Evolutionary conservation across 2,329 filamentous ascomycete genomes (phyloP).

Genomic region (Immersiporthe knoxdaviesiana): DNA sequence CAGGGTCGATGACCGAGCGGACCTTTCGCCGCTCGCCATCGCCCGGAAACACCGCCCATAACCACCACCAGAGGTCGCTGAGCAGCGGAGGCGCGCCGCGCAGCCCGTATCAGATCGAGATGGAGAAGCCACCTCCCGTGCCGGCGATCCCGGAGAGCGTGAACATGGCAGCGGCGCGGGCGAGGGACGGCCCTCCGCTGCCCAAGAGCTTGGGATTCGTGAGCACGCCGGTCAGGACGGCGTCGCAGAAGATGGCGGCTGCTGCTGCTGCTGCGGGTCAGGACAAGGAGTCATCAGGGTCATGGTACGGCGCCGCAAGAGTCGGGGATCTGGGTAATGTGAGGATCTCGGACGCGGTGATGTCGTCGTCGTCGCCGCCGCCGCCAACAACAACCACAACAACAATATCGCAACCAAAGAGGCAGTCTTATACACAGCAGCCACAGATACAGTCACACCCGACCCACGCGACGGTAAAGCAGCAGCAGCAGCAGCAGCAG

Average conservation of each 20-base stretch:
- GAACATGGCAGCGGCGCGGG: conserved; percentile 33
- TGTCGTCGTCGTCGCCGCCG: conserved; percentile 34
- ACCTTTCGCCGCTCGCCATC: conserved; percentile 78
- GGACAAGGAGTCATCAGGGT: conserved; percentile 38
- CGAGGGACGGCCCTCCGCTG: conserved; percentile 30
- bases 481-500: conserved; percentile 25
- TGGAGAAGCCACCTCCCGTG: conserved; percentile 71
- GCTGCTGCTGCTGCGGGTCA: conserved; percentile 27
- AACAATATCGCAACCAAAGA: neutral
- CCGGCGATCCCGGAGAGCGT: conserved; percentile 68
- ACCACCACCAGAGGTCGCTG: conserved; percentile 32
- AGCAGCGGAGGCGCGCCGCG: conserved; percentile 35
- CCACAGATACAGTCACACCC: neutral
- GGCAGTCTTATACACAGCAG: neutral
- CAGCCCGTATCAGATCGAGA: conserved; percentile 33
- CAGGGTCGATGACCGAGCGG: conserved; percentile 83
- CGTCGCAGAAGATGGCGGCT: conserved; percentile 52
- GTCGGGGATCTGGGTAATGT: conserved; percentile 49
- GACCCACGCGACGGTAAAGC: neutral
- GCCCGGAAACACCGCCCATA: conserved; percentile 49
- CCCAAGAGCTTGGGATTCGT: conserved; percentile 44
- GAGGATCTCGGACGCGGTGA: conserved; percentile 48
- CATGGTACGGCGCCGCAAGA: conserved; percentile 54
- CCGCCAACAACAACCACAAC: too few species aligned
- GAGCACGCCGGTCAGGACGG: conserved; percentile 52